phyloP scores from a whole-genome alignment of 192 early-diverging fungal species.

The Funneliformis mosseae region DNA sequence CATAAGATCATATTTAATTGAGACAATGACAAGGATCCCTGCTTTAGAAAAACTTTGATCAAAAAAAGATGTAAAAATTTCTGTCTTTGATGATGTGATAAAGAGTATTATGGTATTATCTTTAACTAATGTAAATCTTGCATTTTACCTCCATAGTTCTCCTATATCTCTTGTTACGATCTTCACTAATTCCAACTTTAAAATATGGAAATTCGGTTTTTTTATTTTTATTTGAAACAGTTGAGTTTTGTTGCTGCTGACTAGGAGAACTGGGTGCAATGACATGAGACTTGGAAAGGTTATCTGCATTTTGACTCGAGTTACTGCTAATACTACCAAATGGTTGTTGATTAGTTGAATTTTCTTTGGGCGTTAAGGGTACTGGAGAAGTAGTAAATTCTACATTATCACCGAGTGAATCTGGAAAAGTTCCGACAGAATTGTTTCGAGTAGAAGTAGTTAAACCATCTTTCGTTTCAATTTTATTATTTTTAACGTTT shows the following conservation, averaged over 20 bases:
- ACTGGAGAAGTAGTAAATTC: background rate
- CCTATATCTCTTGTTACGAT: slow-evolving; percentile 87
- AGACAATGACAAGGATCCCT: slow-evolving; percentile 18
- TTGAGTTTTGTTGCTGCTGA: background rate
- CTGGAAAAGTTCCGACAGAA: background rate
- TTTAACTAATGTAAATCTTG: background rate
- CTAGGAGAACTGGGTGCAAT: background rate
- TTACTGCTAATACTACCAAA: background rate
- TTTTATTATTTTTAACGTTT: background rate
- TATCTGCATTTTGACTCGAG: no score
- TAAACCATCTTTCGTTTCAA: background rate
- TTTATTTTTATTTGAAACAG: slow-evolving; percentile 8
- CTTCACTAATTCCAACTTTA: slow-evolving; percentile 74
- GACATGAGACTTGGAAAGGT: no score
- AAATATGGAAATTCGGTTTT: slow-evolving; percentile 30
- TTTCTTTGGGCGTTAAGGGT: background rate
- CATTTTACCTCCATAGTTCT: slow-evolving; percentile 87
- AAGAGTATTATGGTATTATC: background rate
- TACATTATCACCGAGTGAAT: background rate
- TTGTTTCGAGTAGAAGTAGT: background rate
- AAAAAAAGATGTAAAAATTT: background rate
- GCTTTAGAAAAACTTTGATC: slow-evolving; percentile 14
- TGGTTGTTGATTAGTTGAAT: background rate
- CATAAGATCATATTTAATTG: slow-evolving; percentile 35
- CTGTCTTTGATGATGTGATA: background rate